Evolutionary conservation across 176 grass and related monocot species (phyloP).

Genomic region (Secale cereale): DNA sequence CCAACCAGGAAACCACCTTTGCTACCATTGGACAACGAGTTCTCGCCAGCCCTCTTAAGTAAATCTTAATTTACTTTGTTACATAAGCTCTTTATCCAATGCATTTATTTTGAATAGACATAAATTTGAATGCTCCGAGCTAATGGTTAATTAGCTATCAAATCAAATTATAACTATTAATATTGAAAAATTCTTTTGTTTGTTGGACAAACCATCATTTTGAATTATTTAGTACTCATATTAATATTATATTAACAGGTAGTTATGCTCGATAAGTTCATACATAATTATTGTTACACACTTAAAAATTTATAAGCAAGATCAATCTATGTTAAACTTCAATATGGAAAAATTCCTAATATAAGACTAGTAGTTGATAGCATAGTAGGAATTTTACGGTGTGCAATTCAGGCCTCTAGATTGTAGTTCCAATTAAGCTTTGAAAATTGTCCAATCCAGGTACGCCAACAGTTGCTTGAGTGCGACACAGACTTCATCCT

Average conservation of each 20-base stretch:
- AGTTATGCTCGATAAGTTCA: not conserved
- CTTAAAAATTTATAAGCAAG: not conserved
- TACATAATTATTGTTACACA: not conserved
- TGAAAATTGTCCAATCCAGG: no score
- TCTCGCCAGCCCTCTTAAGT: constrained; percentile 95
- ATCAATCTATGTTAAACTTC: not conserved
- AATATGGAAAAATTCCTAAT: no score
- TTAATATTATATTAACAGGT: not conserved
- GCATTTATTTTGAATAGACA: not conserved
- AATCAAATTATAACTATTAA: no score
- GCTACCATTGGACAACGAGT: constrained; percentile 93
- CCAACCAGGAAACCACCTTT: constrained; percentile 97
- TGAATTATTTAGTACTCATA: not conserved
- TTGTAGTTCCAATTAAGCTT: no score
- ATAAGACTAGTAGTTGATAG: not conserved
- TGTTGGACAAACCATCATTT: not conserved
- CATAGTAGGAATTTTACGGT: not conserved
- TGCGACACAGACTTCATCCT: no score
- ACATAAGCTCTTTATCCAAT: not conserved
- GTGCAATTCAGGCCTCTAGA: no score
- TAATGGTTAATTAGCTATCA: no score
- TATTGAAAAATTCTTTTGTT: not conserved
- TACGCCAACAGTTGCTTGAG: no score
- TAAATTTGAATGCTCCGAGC: no score
- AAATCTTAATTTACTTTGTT: constrained; percentile 27